Conservation (phyloP, 2,329 filamentous ascomycete genomes). For the Fusarium globosum region DNA sequence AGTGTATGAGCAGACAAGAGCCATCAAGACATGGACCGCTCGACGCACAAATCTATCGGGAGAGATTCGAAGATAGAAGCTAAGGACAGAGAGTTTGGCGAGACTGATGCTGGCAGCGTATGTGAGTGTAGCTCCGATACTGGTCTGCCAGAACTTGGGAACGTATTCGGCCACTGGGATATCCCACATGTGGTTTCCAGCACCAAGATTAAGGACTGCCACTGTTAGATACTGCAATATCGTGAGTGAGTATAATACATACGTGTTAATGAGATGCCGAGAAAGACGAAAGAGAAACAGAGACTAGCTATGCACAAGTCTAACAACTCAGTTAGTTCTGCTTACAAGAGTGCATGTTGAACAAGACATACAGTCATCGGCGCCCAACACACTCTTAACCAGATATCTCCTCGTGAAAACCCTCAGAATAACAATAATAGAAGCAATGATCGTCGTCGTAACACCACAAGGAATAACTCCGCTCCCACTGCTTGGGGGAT, state of each 20-base stretch:
- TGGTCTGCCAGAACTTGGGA: constrained; percentile 45
- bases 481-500: constrained; percentile 39
- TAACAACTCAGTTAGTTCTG: constrained; percentile 8
- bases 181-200: constrained; percentile 48
- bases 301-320: constrained; percentile 43
- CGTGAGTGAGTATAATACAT: not conserved
- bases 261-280: constrained; percentile 41
- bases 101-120: constrained; percentile 55
- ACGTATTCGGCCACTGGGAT: constrained; percentile 32
- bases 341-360: too few species aligned
- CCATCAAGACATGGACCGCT: constrained; percentile 43
- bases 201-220: constrained; percentile 41
- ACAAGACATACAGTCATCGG: constrained; percentile 44
- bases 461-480: constrained; percentile 40
- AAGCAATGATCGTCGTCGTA: constrained; percentile 39
- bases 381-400: constrained; percentile 42
- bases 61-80: constrained; percentile 58
- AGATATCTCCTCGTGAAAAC: constrained; percentile 46
- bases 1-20: constrained; percentile 54
- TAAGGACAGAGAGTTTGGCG: constrained; percentile 58
- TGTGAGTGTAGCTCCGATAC: constrained; percentile 53
- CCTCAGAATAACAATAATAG: constrained; percentile 39
- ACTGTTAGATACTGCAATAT: not conserved
- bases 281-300: constrained; percentile 40
- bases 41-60: constrained; percentile 39